Conservation (phyloP, 2,329 filamentous ascomycete genomes). For the Aciculosporium take region DNA sequence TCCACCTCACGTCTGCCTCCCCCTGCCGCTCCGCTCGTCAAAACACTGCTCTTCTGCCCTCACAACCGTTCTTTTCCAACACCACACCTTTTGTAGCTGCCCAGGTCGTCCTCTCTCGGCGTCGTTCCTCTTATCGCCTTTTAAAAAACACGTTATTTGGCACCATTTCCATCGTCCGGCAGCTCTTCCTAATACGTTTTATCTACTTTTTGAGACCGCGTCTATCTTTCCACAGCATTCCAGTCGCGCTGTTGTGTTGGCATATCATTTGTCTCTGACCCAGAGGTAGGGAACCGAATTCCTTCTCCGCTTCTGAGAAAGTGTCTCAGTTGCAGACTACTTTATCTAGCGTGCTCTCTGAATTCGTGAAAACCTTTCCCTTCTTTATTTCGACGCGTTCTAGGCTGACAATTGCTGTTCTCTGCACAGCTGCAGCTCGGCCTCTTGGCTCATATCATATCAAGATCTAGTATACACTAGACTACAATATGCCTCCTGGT, state of each 20-base stretch:
- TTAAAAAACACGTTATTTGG: slow-evolving; percentile 9
- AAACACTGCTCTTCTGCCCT: slow-evolving; percentile 23
- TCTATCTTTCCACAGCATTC: slow-evolving; percentile 21
- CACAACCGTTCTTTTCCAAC: slow-evolving; percentile 18
- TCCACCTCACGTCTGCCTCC: slow-evolving; percentile 13
- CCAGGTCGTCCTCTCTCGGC: slow-evolving; percentile 12
- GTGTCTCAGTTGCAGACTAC: slow-evolving; percentile 17
- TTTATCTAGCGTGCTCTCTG: slow-evolving; percentile 7
- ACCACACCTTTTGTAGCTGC: slow-evolving; percentile 20
- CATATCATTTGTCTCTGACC: slow-evolving; percentile 17
- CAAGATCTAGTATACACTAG: slow-evolving; percentile 11
- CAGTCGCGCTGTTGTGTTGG: slow-evolving; percentile 21
- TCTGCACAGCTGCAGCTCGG: slow-evolving; percentile 6
- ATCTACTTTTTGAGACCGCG: slow-evolving; percentile 16
- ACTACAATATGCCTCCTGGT: slow-evolving; percentile 21
- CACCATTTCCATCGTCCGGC: slow-evolving; percentile 12
- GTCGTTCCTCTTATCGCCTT: slow-evolving; percentile 9
- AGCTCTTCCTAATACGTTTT: slow-evolving; percentile 16
- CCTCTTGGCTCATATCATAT: slow-evolving; percentile 7
- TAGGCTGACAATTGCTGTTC: slow-evolving; percentile 8
- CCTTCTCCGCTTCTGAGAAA: slow-evolving; percentile 12
- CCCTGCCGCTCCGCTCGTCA: slow-evolving; percentile 21
- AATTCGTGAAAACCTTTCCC: slow-evolving; percentile 3
- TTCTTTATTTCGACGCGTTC: slow-evolving; percentile 9
- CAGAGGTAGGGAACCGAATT: slow-evolving; percentile 22